Base-by-base conservation (phyloP, 768 basidiomycete genomes). In the Xerocomellus dryophilus region DNA sequence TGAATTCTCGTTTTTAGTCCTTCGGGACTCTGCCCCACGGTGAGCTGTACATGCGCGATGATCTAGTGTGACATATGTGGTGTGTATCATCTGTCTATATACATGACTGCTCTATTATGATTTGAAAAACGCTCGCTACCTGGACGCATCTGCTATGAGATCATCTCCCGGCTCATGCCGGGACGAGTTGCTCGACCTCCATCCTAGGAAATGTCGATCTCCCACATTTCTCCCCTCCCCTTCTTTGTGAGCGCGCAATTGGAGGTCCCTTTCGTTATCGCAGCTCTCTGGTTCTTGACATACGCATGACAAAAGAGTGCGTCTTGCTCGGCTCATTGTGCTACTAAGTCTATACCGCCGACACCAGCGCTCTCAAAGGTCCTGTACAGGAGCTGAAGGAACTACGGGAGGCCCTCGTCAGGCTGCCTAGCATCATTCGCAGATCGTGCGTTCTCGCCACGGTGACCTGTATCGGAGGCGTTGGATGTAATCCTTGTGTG, bases 401-500 rank as follows among this genome's bases (percentile, higher is more conserved):
- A 2, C 81, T 97, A n/a, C 90, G 85, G 81, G 67, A 67, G 14
- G 90, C 88, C 54, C 80, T 89, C 14, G 68, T 77, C 15, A 81
- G 78, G 0, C 74, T 98, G 0, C 94, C 94, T 0, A 71, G 75
- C 1, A 79, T 82, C 17, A 96, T 98, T 40, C 80, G 81, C 85
- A 85, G 61, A 92, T 98, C 50, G 90, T 93, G 61, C 64, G 89
- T 78, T 25, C 32, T 47, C 21, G 2, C 43, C 15, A 46, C 27
- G 32, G 15, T 65, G 42, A 72, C 58, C 25, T 15, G 9, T 25
- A 15, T 39, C 23, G 2, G 32, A 50, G 91, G 90, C 92, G 83
- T 59, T 71, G 87, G 25, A 83, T 90, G 18, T 88, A 91, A 71
- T 88, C 90, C 69, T 90, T 90, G 85, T 90, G 66, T 61, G 84